These are phyloP conservation scores for Zymoseptoria brevis DNA, from an alignment of 2,329 filamentous ascomycete genomes.

Conservation along the genomic window DNA sequence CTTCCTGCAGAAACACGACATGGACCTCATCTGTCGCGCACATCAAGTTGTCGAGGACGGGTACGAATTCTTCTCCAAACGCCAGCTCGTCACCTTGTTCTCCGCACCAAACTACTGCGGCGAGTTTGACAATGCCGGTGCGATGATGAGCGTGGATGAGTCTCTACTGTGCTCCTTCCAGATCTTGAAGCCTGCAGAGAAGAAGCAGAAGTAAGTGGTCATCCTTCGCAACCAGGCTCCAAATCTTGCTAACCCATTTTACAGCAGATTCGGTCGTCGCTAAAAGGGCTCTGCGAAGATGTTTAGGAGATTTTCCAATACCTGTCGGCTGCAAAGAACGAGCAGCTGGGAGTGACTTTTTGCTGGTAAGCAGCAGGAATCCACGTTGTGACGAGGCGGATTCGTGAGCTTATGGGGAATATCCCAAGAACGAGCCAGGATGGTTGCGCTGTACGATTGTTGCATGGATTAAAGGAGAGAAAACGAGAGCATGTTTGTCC, in stretches of 20 bases:
- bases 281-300: slow-evolving; percentile 38
- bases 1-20: slow-evolving; percentile 98
- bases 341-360: neutral
- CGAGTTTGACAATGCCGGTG: slow-evolving; percentile 98
- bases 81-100: slow-evolving; percentile 94
- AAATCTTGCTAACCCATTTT: slow-evolving; percentile 3
- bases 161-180: slow-evolving; percentile 98
- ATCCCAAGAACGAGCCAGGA: neutral
- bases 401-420: neutral
- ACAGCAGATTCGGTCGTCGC: slow-evolving; percentile 93
- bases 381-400: neutral
- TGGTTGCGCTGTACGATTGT: neutral
- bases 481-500: neutral
- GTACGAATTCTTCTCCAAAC: slow-evolving; percentile 99
- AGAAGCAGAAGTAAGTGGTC: slow-evolving; percentile 96
- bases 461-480: slow-evolving; percentile 11
- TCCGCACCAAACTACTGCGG: slow-evolving; percentile 98
- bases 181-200: slow-evolving; percentile 99
- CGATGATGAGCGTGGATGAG: slow-evolving; percentile 99
- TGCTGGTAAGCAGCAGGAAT: neutral
- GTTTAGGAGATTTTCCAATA: neutral
- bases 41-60: slow-evolving; percentile 98
- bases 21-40: slow-evolving; percentile 97
- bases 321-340: neutral
- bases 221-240: slow-evolving; percentile 35